Evolutionary conservation across 75 land plant genomes (phyloP), one percentile per base, ranked within the genome.

Genomic region (Cunninghamia lanceolata): DNA sequence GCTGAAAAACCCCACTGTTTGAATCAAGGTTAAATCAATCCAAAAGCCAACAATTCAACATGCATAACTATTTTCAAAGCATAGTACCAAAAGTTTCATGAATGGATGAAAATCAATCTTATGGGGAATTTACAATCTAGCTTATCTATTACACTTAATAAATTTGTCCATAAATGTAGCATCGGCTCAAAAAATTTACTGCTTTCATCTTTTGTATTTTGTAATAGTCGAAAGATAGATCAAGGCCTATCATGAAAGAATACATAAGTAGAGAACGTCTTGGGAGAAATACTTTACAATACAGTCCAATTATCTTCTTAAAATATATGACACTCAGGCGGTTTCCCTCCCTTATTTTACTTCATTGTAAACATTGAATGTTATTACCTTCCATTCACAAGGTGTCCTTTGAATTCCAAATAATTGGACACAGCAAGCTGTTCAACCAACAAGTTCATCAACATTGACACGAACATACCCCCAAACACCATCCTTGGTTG

Each of bases 401-500:
- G 93, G 15, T 85, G 78, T 56, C 92, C 94, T 73, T 92, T 94
- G 91, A 89, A 91, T 36, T 82, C 75, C 83, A 94, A 86, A 83
- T 94, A 94, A 68, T 92, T 92, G 4, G 95, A 86, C 6, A 90
- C 92, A 40, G 84, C 82, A 13, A 94, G 88, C 84, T 87, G 91
- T 43, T 93, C 93, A 13, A 93, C 92, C 45, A n/a, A 66, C 84
- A 35, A 94, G 92, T 50, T 94, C 94, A 45, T 92, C 92, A 16
- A 93, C 94, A 88, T 92, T 94, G 32, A 94, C 89, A 54, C 91
- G 88, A 10, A 93, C 89, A 63, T 92, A 91, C 38, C 92, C 95
- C 95, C 95, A 94, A 7, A 89, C 88, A 16, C 95, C 95, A 53
- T 94, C 85, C 89, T 70, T 4, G 94, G 95, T 32, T 94, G 88